Evolutionary conservation across 306 rosid species (phyloP).

Genomic region (Prunus kanzakura): DNA sequence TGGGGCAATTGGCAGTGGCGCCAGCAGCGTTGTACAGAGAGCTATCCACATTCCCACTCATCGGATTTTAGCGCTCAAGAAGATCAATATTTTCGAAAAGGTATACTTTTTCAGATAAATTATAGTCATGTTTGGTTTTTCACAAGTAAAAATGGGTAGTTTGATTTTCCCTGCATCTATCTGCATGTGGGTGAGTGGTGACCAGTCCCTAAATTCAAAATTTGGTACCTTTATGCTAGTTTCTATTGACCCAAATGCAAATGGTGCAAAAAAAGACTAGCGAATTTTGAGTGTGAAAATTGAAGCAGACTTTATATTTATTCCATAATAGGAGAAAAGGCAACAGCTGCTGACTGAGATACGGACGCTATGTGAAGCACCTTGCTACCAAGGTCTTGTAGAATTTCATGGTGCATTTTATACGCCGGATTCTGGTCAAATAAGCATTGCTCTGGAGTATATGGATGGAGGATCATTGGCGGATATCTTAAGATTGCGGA

Average conservation of each 20-base stretch:
- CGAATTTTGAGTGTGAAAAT: not conserved
- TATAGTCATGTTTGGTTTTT: not conserved
- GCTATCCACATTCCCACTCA: constrained; percentile 89
- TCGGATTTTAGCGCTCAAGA: constrained; percentile 80
- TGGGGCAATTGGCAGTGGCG: constrained; percentile 97
- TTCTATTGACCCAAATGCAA: not conserved
- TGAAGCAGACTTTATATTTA: not conserved
- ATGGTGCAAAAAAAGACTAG: not conserved
- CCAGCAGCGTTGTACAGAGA: constrained; percentile 95
- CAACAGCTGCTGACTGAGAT: constrained; percentile 96
- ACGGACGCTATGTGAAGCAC: constrained; percentile 92
- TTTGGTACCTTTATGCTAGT: constrained; percentile 1
- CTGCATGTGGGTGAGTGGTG: not conserved
- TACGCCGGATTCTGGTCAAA: constrained; percentile 95
- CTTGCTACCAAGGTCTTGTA: constrained; percentile 86
- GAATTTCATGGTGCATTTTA: constrained; percentile 99
- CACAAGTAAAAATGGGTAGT: not conserved
- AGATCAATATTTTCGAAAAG: constrained; percentile 96
- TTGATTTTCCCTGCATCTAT: not conserved
- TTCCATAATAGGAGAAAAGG: constrained; percentile 73
- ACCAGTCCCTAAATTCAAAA: not conserved
- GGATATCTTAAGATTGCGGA: constrained; percentile 61
- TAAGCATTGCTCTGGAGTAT: constrained; percentile 96
- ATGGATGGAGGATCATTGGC: constrained; percentile 99
- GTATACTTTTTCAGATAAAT: constrained; percentile 25